Percentiles rank a stretch among this genome's conserved stretches.
Conservation (phyloP, 768 basidiomycete species). For the Tylopilus plumbeoviolaceoides region DNA sequence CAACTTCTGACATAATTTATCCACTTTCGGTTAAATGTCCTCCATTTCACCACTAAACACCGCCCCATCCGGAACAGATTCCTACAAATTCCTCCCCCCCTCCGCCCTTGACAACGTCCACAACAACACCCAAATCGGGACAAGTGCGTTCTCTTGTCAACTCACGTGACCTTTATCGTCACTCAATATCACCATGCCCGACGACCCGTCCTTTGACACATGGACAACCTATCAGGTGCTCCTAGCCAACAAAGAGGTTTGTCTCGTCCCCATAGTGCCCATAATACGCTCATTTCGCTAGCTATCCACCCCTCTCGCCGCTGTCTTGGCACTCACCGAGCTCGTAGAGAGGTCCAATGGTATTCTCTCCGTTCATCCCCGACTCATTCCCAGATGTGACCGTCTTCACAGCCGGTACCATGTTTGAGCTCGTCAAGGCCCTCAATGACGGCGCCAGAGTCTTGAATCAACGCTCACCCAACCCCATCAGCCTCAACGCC, state of each 20-base stretch:
- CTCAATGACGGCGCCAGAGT: constrained; percentile 70
- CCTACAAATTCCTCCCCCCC: constrained; percentile 22
- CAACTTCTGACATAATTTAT: constrained; percentile 19
- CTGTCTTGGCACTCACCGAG: constrained; percentile 81
- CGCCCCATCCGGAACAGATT: constrained; percentile 7
- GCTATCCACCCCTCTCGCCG: constrained; percentile 83
- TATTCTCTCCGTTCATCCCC: constrained; percentile 32
- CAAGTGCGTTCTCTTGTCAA: neutral
- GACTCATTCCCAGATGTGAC: constrained; percentile 3
- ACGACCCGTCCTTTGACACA: constrained; percentile 39
- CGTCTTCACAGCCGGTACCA: constrained; percentile 65
- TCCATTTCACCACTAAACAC: constrained; percentile 10
- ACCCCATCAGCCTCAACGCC: constrained; percentile 82
- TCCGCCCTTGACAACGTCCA: constrained; percentile 25
- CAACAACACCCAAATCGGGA: constrained; percentile 16
- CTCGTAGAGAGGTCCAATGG: constrained; percentile 77
- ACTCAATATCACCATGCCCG: constrained; percentile 5
- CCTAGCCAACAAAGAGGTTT: constrained; percentile 63
- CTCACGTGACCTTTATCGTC: constrained; percentile 20
- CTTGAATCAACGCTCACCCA: constrained; percentile 59
- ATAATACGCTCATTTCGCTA: constrained; percentile 21
- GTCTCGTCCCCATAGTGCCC: constrained; percentile 13
- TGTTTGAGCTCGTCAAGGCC: constrained; percentile 87
- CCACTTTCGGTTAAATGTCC: constrained; percentile 19
- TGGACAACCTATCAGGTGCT: constrained; percentile 54